phyloP scores from a whole-genome alignment of 257 asterid species.

The Nicotiana noctiflora region DNA sequence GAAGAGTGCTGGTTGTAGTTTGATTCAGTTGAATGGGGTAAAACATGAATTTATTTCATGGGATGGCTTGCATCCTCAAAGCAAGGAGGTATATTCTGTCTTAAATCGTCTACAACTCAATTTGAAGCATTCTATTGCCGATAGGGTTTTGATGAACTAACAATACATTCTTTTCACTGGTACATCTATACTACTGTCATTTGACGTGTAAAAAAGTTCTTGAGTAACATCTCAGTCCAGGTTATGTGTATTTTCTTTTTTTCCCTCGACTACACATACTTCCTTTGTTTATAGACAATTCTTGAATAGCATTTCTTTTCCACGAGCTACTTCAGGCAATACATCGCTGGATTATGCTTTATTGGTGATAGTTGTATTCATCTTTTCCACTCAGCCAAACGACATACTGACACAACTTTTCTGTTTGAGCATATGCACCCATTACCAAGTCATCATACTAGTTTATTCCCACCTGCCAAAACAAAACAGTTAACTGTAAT shows the following conservation, averaged over 20 bases:
- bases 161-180: neutral
- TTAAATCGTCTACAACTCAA: conserved; percentile 43
- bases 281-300: neutral
- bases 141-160: neutral
- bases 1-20: conserved; percentile 74
- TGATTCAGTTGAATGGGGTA: conserved; percentile 51
- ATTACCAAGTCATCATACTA: neutral
- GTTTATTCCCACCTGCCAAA: neutral
- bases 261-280: neutral
- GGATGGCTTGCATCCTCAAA: conserved; percentile 55
- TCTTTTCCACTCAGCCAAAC: neutral
- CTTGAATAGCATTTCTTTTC: neutral
- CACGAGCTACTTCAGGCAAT: neutral
- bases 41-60: conserved; percentile 81
- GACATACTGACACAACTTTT: neutral
- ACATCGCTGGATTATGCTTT: neutral
- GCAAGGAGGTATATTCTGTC: conserved; percentile 32
- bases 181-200: neutral
- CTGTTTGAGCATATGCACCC: neutral
- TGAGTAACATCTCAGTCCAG: neutral
- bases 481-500: neutral
- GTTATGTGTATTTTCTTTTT: neutral
- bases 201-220: neutral
- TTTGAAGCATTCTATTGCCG: conserved; percentile 19
- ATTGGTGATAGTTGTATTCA: neutral